Evolutionary conservation across 164 flowering plant species (phyloP).

Genomic region (Magnolia kwangsiensis): DNA sequence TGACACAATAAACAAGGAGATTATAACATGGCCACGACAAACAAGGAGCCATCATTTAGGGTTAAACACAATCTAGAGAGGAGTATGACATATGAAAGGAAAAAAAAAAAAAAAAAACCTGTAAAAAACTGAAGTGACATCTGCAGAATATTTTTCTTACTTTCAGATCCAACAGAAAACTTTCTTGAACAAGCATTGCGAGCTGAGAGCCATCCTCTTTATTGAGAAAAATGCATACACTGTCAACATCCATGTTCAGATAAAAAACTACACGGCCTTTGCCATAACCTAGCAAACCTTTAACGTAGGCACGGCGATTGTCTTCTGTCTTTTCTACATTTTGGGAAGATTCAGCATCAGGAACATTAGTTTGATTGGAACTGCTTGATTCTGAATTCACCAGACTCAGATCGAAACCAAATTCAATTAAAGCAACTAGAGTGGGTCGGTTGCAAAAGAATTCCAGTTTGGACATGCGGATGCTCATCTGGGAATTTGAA

Average conservation of each 20-base stretch:
- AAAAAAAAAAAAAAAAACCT: background rate
- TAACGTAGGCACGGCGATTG: conserved; percentile 49
- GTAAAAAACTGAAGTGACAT: background rate
- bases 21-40: background rate
- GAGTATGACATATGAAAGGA: background rate
- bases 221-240: conserved; percentile 81
- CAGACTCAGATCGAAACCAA: conserved; percentile 73
- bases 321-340: conserved; percentile 50
- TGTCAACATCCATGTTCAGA: conserved; percentile 80
- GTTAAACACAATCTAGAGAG: background rate
- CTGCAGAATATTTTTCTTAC: conserved; percentile 26
- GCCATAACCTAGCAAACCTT: conserved; percentile 90
- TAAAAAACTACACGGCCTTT: conserved; percentile 85
- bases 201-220: conserved; percentile 96
- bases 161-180: conserved; percentile 78
- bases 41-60: background rate
- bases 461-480: conserved; percentile 90
- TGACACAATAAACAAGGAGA: background rate
- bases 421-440: conserved; percentile 84
- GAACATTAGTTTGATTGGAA: conserved; percentile 9
- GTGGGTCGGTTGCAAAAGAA: conserved; percentile 94
- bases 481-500: conserved; percentile 64
- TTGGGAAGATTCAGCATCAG: conserved; percentile 25
- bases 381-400: conserved; percentile 20
- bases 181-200: conserved; percentile 94